Percentiles rank a stretch among this genome's conserved stretches.
Evolutionary conservation across 2,329 filamentous ascomycete species (phyloP).

Genomic region (Blastomyces parvus): DNA sequence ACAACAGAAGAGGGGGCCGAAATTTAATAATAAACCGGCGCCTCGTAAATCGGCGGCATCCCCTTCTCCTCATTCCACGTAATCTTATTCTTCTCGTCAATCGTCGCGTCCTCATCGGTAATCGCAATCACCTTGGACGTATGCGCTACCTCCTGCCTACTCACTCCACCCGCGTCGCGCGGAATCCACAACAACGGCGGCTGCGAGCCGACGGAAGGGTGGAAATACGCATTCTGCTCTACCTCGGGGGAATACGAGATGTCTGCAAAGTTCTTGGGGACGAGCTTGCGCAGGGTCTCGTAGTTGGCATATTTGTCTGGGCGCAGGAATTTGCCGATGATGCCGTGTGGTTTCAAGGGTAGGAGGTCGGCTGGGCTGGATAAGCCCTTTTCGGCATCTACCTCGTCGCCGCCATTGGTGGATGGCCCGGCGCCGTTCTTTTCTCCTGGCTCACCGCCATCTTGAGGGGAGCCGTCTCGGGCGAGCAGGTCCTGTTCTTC

Average conservation of each 20-base stretch:
- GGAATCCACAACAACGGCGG: constrained; percentile 77
- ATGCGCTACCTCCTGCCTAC: constrained; percentile 65
- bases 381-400: constrained; percentile 24
- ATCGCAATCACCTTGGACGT: constrained; percentile 64
- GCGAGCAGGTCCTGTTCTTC: constrained; percentile 40
- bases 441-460: constrained; percentile 6
- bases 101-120: constrained; percentile 63
- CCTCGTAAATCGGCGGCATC: constrained; percentile 50
- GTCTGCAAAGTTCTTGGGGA: constrained; percentile 49
- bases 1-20: neutral
- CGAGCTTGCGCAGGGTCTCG: constrained; percentile 55
- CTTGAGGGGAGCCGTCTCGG: constrained; percentile 13
- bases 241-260: constrained; percentile 53
- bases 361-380: constrained; percentile 19
- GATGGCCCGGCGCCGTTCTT: neutral
- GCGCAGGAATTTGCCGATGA: constrained; percentile 53
- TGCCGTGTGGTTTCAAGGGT: constrained; percentile 26
- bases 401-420: constrained; percentile 13
- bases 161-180: constrained; percentile 62
- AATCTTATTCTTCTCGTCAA: constrained; percentile 62
- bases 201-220: constrained; percentile 56
- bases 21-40: constrained; percentile 45
- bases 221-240: constrained; percentile 61
- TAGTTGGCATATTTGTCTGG: constrained; percentile 72
- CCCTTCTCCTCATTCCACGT: constrained; percentile 49